Evolutionary conservation across 441 rosid genomes (phyloP).

Genomic region (Pelargonium citronellum): DNA sequence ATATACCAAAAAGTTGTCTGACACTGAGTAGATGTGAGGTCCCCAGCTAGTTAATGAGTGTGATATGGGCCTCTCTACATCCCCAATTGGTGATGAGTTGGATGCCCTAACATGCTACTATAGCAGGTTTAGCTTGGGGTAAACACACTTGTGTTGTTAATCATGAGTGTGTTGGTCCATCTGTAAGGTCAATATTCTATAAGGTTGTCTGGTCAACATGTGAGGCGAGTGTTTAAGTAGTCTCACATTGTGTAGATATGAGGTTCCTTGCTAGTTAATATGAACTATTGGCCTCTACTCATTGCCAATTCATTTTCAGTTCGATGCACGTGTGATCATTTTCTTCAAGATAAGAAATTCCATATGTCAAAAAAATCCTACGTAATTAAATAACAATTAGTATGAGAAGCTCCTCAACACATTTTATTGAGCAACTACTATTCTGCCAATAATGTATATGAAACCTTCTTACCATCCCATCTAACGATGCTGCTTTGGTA

Average conservation of each 20-base stretch:
- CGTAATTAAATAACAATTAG: not conserved
- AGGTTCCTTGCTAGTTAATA: not conserved
- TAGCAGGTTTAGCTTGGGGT: not conserved
- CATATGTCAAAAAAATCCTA: not conserved
- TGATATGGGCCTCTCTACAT: not conserved
- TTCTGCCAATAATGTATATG: not conserved
- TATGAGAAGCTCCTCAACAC: not conserved
- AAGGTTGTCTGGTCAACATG: not conserved
- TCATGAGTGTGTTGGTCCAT: not conserved
- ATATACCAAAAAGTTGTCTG: not conserved
- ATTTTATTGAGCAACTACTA: not conserved
- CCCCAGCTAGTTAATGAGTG: not conserved
- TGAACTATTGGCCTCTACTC: not conserved
- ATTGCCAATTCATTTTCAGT: not conserved
- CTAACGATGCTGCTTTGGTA: not conserved
- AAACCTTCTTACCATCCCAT: not conserved
- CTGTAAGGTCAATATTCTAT: not conserved
- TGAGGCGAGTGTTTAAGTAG: not conserved
- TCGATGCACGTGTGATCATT: not conserved
- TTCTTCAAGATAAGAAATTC: not conserved
- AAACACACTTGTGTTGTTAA: not conserved
- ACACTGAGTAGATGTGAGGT: not conserved
- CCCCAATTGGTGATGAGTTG: not conserved
- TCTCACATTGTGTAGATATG: not conserved
- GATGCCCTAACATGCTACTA: constrained; percentile 1